phyloP scores from a whole-genome alignment of 2,329 filamentous ascomycete genomes.

The Rhynchosporium graminicola region DNA sequence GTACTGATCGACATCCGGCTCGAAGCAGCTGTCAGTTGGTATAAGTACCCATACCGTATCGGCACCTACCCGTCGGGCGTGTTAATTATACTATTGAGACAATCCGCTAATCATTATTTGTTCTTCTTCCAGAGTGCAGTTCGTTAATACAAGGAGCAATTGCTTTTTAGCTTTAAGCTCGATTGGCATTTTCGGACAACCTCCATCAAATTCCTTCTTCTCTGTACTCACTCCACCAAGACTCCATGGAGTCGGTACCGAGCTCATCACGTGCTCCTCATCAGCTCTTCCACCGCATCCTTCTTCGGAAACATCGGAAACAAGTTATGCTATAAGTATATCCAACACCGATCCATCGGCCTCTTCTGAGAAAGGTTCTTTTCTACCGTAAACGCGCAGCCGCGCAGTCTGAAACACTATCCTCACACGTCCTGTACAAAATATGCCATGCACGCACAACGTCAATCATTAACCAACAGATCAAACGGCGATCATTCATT shows the following conservation, averaged over 20 bases:
- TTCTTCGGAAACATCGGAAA: too few relatives aligned
- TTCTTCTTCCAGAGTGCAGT: too few relatives aligned
- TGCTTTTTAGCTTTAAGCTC: too few relatives aligned
- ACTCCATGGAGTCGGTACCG: neutral
- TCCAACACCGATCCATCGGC: neutral
- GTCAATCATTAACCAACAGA: conserved; percentile 1
- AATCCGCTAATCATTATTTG: too few relatives aligned
- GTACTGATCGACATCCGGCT: neutral
- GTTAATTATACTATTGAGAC: neutral
- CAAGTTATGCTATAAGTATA: too few relatives aligned
- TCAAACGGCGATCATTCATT: conserved; percentile 10
- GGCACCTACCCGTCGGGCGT: neutral
- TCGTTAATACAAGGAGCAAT: too few relatives aligned
- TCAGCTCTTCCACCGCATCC: too few relatives aligned
- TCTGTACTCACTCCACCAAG: too few relatives aligned
- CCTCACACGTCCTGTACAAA: conserved; percentile 2
- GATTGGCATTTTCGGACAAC: too few relatives aligned
- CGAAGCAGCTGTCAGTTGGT: neutral
- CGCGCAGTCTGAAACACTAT: conserved; percentile 9
- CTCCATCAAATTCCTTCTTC: too few relatives aligned
- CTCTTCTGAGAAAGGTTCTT: neutral
- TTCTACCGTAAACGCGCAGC: conserved; percentile 2
- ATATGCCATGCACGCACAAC: neutral
- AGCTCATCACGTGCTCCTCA: neutral
- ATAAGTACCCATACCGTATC: neutral